Evolutionary conservation across 2,329 filamentous ascomycete genomes (phyloP), one percentile per base, ranked within the genome.

Genomic region (Cadophora luteo-olivacea): DNA sequence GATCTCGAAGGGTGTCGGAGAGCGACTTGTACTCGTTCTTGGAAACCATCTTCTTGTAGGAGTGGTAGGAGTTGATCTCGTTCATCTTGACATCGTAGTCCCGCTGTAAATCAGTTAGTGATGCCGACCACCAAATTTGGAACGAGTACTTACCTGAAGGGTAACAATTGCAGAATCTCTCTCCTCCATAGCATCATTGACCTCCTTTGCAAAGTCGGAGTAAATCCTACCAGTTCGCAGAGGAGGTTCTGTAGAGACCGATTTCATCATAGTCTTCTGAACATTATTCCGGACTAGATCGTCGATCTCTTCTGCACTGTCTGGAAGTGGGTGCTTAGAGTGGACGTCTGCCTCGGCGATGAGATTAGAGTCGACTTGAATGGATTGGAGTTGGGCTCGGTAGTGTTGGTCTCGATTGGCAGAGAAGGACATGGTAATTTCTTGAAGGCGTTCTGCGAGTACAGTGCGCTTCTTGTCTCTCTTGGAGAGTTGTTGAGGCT

Each of bases 291-390:
- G 72, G 78, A 81, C 75, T 48, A 75, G 58, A 6, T 68, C 68
- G 8, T 74, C 72, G 36, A 84, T 82, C 62, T 82, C 80, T 49
- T 82, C 80, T 49, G 83, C 81, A 49, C 76, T 77, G 71, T 85
- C 83, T 3, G 83, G 90, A 58, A 97, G 84, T 61, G 92, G 89
- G 69, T 88, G 87, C 69, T 89, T 84, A 64, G 86, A 84, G 79
- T 97, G 97, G 0, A 92, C 91, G 76, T 97, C 91, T 64, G 96
- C 92, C 74, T 92, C 90, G 79, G 93, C 90, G 73, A 97, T 93
- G 57, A 97, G 86, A 68, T 88, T 92, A 81, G 94, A 94, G 79
- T 97, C 94, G 72, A 93, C 90, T 81, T 97, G 94, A n/a, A 97
- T 89, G 73, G 93, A 93, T 76, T 96, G 91, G 1, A 97, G 86